phyloP scores from a whole-genome alignment of 192 early-diverging fungal genomes.

The Coemansia sp. region DNA sequence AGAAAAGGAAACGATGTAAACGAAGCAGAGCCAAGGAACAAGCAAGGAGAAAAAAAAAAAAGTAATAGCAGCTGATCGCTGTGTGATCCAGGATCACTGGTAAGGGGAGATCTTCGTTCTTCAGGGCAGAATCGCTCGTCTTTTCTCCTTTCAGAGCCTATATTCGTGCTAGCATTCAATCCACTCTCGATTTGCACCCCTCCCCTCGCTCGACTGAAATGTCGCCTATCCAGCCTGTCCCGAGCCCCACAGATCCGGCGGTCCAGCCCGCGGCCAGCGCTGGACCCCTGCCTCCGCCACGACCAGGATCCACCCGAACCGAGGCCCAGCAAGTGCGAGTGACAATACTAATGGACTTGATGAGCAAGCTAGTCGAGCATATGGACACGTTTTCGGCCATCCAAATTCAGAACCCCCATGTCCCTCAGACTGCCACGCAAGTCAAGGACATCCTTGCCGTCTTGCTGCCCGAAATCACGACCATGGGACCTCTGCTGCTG shows the following conservation, averaged over 20 bases:
- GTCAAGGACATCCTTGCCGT: constrained; percentile 1
- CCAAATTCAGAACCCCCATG: background rate
- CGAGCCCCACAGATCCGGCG: background rate
- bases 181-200: too few relatives aligned
- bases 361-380: background rate
- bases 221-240: background rate
- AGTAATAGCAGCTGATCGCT: too few relatives aligned
- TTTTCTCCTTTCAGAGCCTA: too few relatives aligned
- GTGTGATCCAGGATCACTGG: too few relatives aligned
- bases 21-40: background rate
- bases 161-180: too few relatives aligned
- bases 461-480: background rate
- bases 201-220: background rate
- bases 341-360: background rate
- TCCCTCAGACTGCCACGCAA: background rate
- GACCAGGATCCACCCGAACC: background rate
- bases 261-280: background rate
- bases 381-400: background rate
- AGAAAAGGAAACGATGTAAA: too few relatives aligned
- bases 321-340: constrained; percentile 4
- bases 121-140: too few relatives aligned
- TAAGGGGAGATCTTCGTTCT: too few relatives aligned
- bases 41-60: too few relatives aligned
- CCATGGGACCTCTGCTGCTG: background rate
- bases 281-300: background rate